Conservation (phyloP, 2,329 filamentous ascomycete species). For the Cercospora citrullina region DNA sequence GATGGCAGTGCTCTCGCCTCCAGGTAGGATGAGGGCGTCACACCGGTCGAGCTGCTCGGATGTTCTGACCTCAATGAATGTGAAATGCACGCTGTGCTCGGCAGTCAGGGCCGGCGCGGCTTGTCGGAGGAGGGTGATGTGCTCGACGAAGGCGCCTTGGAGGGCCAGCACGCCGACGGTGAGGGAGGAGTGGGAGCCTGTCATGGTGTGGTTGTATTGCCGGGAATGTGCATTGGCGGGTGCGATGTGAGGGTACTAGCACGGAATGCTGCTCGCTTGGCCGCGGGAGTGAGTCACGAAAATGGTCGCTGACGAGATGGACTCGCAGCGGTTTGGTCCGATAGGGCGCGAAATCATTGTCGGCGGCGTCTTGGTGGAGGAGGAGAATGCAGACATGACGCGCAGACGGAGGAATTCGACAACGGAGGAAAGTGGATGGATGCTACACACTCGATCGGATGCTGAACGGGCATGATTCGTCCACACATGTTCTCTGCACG, state of each 20-base stretch:
- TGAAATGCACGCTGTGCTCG: conserved; percentile 45
- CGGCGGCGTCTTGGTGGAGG: not conserved
- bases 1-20: conserved; percentile 93
- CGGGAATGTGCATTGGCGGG: not conserved
- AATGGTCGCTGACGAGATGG: not conserved
- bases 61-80: conserved; percentile 79
- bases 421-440: not conserved
- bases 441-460: not conserved
- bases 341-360: not conserved
- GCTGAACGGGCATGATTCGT: not conserved
- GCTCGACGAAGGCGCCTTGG: conserved; percentile 91
- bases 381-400: not conserved
- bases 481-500: not conserved
- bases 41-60: conserved; percentile 68
- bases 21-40: conserved; percentile 84
- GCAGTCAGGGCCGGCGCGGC: conserved; percentile 46
- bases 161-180: conserved; percentile 69
- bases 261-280: not conserved
- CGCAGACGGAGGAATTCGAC: not conserved
- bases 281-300: not conserved
- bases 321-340: not conserved
- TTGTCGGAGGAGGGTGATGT: conserved; percentile 71
- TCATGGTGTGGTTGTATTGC: conserved; percentile 6
- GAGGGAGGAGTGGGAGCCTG: conserved; percentile 34
- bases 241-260: not conserved